These are phyloP conservation scores for Fusarium albidum DNA, from an alignment of 2,329 filamentous ascomycete genomes.

Conservation along the genomic window DNA sequence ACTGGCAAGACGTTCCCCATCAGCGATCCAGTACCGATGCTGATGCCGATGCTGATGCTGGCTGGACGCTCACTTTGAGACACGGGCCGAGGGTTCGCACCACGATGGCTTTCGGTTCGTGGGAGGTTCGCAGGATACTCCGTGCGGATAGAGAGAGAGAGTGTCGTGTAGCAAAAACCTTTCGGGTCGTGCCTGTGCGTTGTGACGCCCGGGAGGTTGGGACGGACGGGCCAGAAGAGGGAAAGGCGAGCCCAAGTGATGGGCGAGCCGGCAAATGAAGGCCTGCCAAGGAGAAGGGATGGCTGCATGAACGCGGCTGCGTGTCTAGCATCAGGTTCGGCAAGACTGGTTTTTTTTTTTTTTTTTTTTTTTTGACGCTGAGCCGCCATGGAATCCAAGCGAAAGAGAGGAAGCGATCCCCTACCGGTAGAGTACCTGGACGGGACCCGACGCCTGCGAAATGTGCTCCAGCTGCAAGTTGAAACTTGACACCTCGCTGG, in stretches of 20 bases:
- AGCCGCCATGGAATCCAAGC: neutral
- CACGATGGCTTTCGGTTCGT: conserved; percentile 13
- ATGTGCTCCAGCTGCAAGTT: too few species aligned
- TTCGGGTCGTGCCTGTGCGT: conserved; percentile 21
- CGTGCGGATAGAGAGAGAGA: too few species aligned
- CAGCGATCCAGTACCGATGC: conserved; percentile 4
- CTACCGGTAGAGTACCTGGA: too few species aligned
- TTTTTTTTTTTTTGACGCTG: too few species aligned
- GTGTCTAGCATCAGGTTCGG: conserved; percentile 7
- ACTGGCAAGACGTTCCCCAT: neutral
- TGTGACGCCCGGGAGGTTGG: conserved; percentile 16
- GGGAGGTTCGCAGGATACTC: conserved; percentile 2
- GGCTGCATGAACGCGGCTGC: conserved; percentile 9
- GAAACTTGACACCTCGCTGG: too few species aligned
- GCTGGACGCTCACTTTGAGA: conserved; percentile 5
- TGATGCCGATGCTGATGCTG: too few species aligned
- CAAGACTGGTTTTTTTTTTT: too few species aligned
- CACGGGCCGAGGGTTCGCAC: conserved; percentile 19
- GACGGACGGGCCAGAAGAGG: neutral
- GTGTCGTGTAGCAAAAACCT: conserved; percentile 11
- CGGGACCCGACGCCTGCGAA: too few species aligned
- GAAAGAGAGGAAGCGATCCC: too few species aligned
- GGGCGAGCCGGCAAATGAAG: conserved; percentile 1
- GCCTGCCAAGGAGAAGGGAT: neutral
- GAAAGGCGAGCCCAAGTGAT: neutral